Conservation (phyloP, 495 filamentous ascomycete genomes). For the Chaetomium cochliodes region DNA sequence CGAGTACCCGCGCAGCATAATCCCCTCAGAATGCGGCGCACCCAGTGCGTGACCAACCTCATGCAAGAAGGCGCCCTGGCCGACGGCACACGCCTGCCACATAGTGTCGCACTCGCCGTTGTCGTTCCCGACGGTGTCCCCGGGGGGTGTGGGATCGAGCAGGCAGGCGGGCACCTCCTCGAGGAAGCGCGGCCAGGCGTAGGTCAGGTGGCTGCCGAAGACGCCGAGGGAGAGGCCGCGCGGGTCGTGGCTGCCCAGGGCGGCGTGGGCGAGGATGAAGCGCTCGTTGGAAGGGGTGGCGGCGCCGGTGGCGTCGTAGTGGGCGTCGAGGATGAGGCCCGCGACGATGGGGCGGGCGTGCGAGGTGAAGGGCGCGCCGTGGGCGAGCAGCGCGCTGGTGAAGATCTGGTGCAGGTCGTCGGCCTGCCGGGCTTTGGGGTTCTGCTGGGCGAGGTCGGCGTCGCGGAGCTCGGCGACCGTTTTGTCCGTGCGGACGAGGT, state of each 20-base stretch:
- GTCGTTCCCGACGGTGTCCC: conserved; percentile 42
- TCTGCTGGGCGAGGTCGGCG: conserved; percentile 39
- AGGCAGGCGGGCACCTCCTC: conserved; percentile 36
- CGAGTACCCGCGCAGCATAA: conserved; percentile 43
- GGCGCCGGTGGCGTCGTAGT: conserved; percentile 36
- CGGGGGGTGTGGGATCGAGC: conserved; percentile 32
- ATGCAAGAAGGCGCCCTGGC: conserved; percentile 45
- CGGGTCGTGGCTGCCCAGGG: conserved; percentile 44
- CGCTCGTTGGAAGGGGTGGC: conserved; percentile 22
- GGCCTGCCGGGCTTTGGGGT: conserved; percentile 25
- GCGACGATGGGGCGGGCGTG: conserved; percentile 43
- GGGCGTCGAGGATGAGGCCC: conserved; percentile 47
- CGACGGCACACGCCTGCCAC: conserved; percentile 43
- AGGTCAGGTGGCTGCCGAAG: conserved; percentile 49
- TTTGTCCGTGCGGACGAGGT: conserved; percentile 45
- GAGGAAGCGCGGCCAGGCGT: conserved; percentile 50
- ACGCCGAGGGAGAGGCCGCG: conserved; percentile 46
- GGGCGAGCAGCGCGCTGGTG: conserved; percentile 38
- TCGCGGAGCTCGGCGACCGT: conserved; percentile 44
- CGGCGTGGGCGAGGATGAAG: conserved; percentile 45
- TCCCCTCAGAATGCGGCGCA: conserved; percentile 39
- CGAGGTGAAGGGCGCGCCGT: conserved; percentile 39
- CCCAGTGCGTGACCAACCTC: conserved; percentile 46
- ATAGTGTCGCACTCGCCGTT: conserved; percentile 41
- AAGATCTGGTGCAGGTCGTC: conserved; percentile 45